phyloP scores from a whole-genome alignment of 2,329 filamentous ascomycete genomes.

The Moelleriella libera region DNA sequence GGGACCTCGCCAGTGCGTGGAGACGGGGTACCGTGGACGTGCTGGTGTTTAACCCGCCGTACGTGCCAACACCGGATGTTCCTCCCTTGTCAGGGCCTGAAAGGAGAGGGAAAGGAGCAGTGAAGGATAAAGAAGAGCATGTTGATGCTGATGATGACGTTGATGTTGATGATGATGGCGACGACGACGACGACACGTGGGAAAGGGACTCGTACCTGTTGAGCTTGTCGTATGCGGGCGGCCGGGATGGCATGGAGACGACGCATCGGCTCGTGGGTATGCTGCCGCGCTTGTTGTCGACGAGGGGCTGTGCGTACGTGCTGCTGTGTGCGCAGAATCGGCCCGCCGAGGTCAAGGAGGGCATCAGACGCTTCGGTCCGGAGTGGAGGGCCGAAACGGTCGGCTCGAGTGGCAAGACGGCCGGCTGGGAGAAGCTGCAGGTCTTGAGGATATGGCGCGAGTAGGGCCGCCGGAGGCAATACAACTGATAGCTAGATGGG shows the following conservation, averaged over 20 bases:
- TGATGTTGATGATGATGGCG: too few species aligned
- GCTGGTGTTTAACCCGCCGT: slow-evolving; percentile 91
- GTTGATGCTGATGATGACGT: not conserved
- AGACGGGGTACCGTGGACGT: slow-evolving; percentile 53
- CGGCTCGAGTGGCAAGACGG: slow-evolving; percentile 69
- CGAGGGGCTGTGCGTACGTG: slow-evolving; percentile 71
- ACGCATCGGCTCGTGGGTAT: slow-evolving; percentile 64
- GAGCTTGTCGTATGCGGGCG: slow-evolving; percentile 78
- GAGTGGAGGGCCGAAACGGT: slow-evolving; percentile 67
- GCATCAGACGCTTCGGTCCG: slow-evolving; percentile 36
- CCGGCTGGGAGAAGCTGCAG: slow-evolving; percentile 88
- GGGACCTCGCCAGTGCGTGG: slow-evolving; percentile 54
- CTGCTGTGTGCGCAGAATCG: slow-evolving; percentile 84
- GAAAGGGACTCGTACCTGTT: slow-evolving; percentile 75
- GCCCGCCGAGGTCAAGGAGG: slow-evolving; percentile 56
- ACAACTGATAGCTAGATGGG: too few species aligned
- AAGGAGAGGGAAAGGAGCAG: too few species aligned
- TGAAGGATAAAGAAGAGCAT: too few species aligned
- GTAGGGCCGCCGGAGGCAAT: not conserved
- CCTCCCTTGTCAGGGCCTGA: not conserved
- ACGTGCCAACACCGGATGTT: slow-evolving; percentile 69
- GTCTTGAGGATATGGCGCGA: slow-evolving; percentile 74
- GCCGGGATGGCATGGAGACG: slow-evolving; percentile 83
- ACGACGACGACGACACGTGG: slow-evolving; percentile 27
- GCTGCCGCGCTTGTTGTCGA: slow-evolving; percentile 49